Evolutionary conservation across 2,329 filamentous ascomycete genomes (phyloP).

Genomic region (Pseudodiploospora longispora): DNA sequence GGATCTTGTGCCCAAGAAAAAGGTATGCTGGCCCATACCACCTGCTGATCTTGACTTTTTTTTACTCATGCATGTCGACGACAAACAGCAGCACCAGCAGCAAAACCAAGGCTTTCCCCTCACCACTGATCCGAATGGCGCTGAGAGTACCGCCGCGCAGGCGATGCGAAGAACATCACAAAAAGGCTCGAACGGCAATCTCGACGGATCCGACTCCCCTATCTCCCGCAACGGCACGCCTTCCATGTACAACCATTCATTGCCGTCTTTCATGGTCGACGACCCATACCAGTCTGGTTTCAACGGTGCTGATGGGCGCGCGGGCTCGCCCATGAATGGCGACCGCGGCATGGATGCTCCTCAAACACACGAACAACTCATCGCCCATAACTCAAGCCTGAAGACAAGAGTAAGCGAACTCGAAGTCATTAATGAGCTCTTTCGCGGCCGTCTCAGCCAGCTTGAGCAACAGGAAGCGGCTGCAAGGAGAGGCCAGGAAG

Average conservation of each 20-base stretch:
- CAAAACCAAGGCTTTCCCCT: conserved; percentile 31
- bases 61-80: conserved; percentile 6
- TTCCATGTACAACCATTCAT: conserved; percentile 63
- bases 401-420: conserved; percentile 93
- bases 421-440: conserved; percentile 86
- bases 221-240: conserved; percentile 75
- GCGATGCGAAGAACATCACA: conserved; percentile 55
- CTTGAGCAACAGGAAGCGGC: conserved; percentile 69
- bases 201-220: conserved; percentile 69
- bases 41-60: not conserved
- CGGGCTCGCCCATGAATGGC: conserved; percentile 41
- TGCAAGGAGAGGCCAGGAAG: conserved; percentile 52
- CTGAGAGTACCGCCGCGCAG: conserved; percentile 48
- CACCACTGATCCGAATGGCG: conserved; percentile 47
- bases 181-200: conserved; percentile 59
- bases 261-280: conserved; percentile 72
- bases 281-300: conserved; percentile 55
- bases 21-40: conserved; percentile 45
- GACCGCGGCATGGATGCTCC: conserved; percentile 61
- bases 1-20: conserved; percentile 73
- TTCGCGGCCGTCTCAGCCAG: conserved; percentile 67
- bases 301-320: conserved; percentile 44
- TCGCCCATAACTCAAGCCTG: conserved; percentile 74
- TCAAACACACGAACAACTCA: conserved; percentile 71
- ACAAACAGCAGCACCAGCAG: conserved; percentile 27